Conservation (phyloP, 306 rosid species). For the Castanopsis chinensis region DNA sequence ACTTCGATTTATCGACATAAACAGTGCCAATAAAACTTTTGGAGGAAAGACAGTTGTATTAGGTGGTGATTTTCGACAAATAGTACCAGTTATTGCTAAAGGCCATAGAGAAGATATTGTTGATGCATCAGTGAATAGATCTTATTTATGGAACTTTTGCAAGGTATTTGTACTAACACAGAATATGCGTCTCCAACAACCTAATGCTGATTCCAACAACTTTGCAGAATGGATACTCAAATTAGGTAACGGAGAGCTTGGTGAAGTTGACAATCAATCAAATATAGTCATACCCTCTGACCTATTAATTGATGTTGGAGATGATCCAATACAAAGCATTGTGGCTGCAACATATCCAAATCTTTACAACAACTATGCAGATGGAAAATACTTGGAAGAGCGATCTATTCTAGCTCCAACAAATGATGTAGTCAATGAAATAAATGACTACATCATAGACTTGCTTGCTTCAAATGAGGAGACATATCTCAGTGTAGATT, state of each 20-base stretch:
- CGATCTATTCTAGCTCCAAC: too few relatives aligned
- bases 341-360: not conserved
- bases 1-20: not conserved
- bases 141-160: too few relatives aligned
- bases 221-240: too few relatives aligned
- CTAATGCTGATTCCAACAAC: too few relatives aligned
- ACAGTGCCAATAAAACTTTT: not conserved
- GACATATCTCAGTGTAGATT: not conserved
- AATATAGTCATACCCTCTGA: too few relatives aligned
- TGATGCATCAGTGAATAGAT: too few relatives aligned
- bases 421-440: not conserved
- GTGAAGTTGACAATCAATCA: too few relatives aligned
- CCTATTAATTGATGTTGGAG: too few relatives aligned
- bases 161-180: too few relatives aligned
- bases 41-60: not conserved
- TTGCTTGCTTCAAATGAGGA: not conserved
- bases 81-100: not conserved
- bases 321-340: not conserved
- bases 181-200: too few relatives aligned
- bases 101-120: too few relatives aligned
- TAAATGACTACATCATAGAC: not conserved
- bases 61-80: not conserved
- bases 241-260: too few relatives aligned
- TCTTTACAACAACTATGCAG: not conserved
- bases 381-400: not conserved